Percentiles rank a stretch among this genome's conserved stretches.
Evolutionary conservation across 306 rosid genomes (phyloP).

Genomic region (Canavalia ensiformis): DNA sequence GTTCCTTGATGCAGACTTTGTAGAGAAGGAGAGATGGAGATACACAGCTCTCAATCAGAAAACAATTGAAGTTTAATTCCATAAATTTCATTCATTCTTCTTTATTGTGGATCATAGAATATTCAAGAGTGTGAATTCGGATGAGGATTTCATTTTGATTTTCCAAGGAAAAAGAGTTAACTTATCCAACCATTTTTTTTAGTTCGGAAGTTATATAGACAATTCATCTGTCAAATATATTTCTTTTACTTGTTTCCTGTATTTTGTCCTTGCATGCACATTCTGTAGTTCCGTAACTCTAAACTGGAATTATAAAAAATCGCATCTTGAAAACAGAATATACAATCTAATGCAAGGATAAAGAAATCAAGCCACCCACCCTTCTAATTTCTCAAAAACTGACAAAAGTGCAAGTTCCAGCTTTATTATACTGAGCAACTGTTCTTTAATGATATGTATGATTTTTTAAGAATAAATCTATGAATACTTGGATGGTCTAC

Average conservation of each 20-base stretch:
- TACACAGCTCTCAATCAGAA: conserved; percentile 93
- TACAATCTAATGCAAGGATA: conserved; percentile 16
- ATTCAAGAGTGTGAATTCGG: conserved; percentile 29
- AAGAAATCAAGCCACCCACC: conserved; percentile 1
- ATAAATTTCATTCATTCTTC: conserved; percentile 48
- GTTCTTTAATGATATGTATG: not conserved
- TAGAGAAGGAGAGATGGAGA: conserved; percentile 98
- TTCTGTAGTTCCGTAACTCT: conserved; percentile 23
- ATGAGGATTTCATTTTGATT: conserved; percentile 41
- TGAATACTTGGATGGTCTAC: conserved; percentile 1
- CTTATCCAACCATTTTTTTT: conserved; percentile 39
- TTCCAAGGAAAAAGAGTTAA: conserved; percentile 16
- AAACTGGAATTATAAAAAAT: conserved; percentile 12
- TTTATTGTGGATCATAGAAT: conserved; percentile 35
- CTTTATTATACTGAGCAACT: not conserved
- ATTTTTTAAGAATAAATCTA: not conserved
- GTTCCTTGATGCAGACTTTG: conserved; percentile 96
- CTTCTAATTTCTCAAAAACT: conserved; percentile 7
- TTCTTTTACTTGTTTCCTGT: conserved; percentile 39
- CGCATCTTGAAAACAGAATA: not conserved
- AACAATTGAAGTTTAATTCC: conserved; percentile 69
- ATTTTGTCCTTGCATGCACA: conserved; percentile 37
- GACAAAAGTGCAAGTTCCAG: conserved; percentile 13
- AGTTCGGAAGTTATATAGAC: conserved; percentile 31
- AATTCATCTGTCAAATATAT: conserved; percentile 39